Evolutionary conservation across 257 asterid genomes (phyloP), one percentile per base, ranked within the genome.

Genomic region (Gentiana straminea): DNA sequence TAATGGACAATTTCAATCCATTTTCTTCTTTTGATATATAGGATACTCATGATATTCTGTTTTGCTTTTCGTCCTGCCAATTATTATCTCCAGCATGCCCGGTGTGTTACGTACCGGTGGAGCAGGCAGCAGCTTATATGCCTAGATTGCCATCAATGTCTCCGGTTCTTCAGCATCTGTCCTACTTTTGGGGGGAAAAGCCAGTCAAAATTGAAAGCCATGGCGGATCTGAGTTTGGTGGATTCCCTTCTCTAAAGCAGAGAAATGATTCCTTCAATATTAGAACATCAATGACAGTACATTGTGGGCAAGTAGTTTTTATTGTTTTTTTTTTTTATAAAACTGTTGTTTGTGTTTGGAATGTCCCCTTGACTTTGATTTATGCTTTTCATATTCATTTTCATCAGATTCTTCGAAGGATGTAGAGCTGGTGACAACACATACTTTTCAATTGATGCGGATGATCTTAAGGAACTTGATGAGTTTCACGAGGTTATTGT

Each of bases 141-240:
- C 98, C 95, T 68, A 78, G 74, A 68, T 59, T 67, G 51, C 89
- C 95, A 48, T 79, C 86, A 43, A 70, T 64, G 45, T 85, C 97
- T 60, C 90, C 93, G 3, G 62, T 86, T 44, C 84, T 91, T 53
- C 80, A 69, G 35, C 93, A 77, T 69, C 74, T 85, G 71, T 80
- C 81, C 71, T 92, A 83, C 75, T 68, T 77, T 68, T 75, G 77
- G 53, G 96, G 76, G 80, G 75, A 73, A 52, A 77, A 72, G 64
- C 75, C 89, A 54, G 56, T 68, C 57, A 78, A 70, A 74, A 73
- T 69, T 46, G 84, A 91, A 76, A 75, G 71, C 64, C 75, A 57
- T 58, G 86, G 94, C 70, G 97, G 95, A 70, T 92, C 97, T 50
- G 90, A 79, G 32, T 92, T 92, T 80, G 97, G 98, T 68, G 98